Conservation (phyloP, 148 eudicot species). For the Chenopodium suecicum region DNA sequence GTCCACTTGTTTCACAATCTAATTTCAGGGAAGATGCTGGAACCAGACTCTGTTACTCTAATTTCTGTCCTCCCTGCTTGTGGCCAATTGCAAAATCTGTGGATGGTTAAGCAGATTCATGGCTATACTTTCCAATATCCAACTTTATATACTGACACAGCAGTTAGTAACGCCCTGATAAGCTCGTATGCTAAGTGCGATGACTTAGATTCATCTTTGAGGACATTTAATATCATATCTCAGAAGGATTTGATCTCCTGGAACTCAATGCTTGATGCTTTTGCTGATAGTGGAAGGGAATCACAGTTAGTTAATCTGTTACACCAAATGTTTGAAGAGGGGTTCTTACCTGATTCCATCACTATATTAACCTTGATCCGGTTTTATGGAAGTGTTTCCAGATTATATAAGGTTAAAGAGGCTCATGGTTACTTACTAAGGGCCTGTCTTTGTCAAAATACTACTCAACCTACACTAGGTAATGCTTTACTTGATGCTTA, state of each 20-base stretch:
- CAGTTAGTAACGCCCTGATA: slow-evolving; percentile 57
- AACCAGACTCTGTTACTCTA: slow-evolving; percentile 51
- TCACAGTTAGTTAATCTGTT: slow-evolving; percentile 34
- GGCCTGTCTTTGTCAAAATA: slow-evolving; percentile 28
- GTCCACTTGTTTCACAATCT: slow-evolving; percentile 46
- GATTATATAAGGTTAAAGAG: slow-evolving; percentile 53
- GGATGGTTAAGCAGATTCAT: slow-evolving; percentile 60
- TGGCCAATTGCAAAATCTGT: slow-evolving; percentile 40
- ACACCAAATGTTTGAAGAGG: slow-evolving; percentile 45
- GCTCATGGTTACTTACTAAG: slow-evolving; percentile 58
- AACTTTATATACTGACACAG: slow-evolving; percentile 34
- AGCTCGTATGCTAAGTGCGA: slow-evolving; percentile 58
- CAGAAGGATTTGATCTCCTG: slow-evolving; percentile 67
- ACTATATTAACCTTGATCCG: slow-evolving; percentile 55
- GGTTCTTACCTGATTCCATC: slow-evolving; percentile 54
- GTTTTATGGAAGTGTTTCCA: slow-evolving; percentile 41
- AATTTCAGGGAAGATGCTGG: slow-evolving; percentile 23
- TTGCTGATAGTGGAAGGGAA: slow-evolving; percentile 38
- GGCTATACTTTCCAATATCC: slow-evolving; percentile 46
- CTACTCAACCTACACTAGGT: slow-evolving; percentile 39
- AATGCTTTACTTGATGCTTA: slow-evolving; percentile 69
- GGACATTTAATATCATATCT: slow-evolving; percentile 37
- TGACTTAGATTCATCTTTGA: slow-evolving; percentile 39
- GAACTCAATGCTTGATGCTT: slow-evolving; percentile 65
- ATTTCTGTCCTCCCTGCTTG: slow-evolving; percentile 65